Base-by-base conservation (phyloP, 371 early-diverging fungal genomes). In the Mortierella sp. region DNA sequence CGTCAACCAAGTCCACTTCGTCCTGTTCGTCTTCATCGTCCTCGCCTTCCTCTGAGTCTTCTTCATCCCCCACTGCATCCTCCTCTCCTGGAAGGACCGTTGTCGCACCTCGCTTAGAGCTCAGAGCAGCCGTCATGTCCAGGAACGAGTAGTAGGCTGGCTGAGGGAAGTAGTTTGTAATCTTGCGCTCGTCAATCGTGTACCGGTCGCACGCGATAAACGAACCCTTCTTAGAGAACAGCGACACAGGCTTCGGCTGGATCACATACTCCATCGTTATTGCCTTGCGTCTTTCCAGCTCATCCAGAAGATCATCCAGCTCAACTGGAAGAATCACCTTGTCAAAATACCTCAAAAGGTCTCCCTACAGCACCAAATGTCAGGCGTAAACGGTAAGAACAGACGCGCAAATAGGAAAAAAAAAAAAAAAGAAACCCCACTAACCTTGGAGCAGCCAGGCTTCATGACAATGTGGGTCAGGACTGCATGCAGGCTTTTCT, bases 151-250 rank as follows among this genome's bases (percentile, higher is more conserved):
- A 76, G 34, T 76, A 76, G 0, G 52, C 60, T 4, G 65, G 57
- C 24, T n/a, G 42, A 0, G 69, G 49, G 42, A 64, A 65, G 39
- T 55, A 46, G 46, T 58, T 76, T 9, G 76, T 76, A 26, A 76
- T 57, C 59, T 60, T 69, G 23, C 76, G 61, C 26, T 56, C 47
- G 48, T 76, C 49, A 54, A 76, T 69, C 52, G 70, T 76, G 39
- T 64, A 47, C 17, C 46, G 31, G 28, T 69, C 70, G 32, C 76
- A 76, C 2, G 17, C 37, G 17, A 30, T 23, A 49, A 49, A 69
- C 28, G 32, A 7, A 0, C 58, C 48, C 4, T 59, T 49, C 50
- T 69, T 69, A 2, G 76, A 64, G 19, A 76, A 76, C 46, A 76
- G 31, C 11, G 54, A 27, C 23, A 53, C 41, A 8, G 43, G 52